Conservation (phyloP, 768 basidiomycete species). For the Agaricus subrufescens region DNA sequence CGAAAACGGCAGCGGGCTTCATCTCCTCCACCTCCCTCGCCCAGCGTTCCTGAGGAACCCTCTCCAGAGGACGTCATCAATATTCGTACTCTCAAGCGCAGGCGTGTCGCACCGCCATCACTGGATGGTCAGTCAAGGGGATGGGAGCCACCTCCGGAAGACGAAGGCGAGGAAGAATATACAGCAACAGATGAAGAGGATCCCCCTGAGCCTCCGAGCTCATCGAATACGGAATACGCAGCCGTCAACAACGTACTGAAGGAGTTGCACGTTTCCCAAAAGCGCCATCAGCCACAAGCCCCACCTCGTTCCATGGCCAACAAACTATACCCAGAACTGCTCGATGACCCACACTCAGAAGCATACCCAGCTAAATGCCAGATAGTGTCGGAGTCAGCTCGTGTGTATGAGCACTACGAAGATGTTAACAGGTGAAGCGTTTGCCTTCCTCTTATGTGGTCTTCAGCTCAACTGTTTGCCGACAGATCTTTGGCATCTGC, state of each 20-base stretch:
- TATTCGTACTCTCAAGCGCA: constrained; percentile 42
- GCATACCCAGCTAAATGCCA: background rate
- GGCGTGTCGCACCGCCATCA: constrained; percentile 45
- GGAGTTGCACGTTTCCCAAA: constrained; percentile 64
- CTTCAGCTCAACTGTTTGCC: constrained; percentile 10
- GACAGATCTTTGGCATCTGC: constrained; percentile 58
- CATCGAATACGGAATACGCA: constrained; percentile 42
- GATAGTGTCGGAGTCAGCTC: constrained; percentile 26
- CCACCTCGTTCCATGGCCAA: background rate
- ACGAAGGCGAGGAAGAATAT: constrained; percentile 30
- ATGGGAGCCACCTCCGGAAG: constrained; percentile 31
- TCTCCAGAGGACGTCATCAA: constrained; percentile 20
- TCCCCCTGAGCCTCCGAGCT: constrained; percentile 9
- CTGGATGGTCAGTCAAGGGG: constrained; percentile 50
- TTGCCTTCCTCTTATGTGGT: background rate
- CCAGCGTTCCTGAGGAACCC: constrained; percentile 18
- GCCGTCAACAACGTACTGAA: constrained; percentile 61
- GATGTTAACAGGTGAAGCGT: constrained; percentile 50
- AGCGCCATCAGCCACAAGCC: constrained; percentile 45
- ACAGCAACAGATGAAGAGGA: constrained; percentile 20
- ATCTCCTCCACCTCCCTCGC: constrained; percentile 31
- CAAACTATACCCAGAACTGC: background rate
- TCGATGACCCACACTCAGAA: constrained; percentile 1
- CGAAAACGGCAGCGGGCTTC: constrained; percentile 48
- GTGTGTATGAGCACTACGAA: constrained; percentile 58